phyloP scores from a whole-genome alignment of 2,329 filamentous ascomycete species.

The Ilyonectria sp. region DNA sequence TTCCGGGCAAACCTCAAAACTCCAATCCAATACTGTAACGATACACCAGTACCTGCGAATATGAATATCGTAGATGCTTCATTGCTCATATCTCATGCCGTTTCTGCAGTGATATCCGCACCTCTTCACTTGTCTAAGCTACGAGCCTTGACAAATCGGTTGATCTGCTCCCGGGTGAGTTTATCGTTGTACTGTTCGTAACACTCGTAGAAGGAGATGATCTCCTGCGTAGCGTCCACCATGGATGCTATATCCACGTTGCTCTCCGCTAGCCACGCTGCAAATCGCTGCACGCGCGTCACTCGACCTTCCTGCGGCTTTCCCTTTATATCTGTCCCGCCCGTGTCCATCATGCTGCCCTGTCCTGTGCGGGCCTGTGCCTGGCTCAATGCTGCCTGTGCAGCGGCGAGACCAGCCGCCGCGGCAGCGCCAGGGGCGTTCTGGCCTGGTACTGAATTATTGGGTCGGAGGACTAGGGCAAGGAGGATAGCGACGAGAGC shows the following conservation, averaged over 20 bases:
- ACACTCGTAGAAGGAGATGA: slow-evolving; percentile 89
- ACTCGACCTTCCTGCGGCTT: slow-evolving; percentile 70
- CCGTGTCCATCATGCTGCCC: slow-evolving; percentile 37
- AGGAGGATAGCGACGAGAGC: slow-evolving; percentile 90
- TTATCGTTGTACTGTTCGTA: slow-evolving; percentile 75
- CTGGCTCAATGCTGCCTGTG: slow-evolving; percentile 64
- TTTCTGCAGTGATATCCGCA: slow-evolving; percentile 7
- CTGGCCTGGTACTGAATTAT: slow-evolving; percentile 50
- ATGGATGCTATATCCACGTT: slow-evolving; percentile 87
- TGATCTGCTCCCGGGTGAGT: slow-evolving; percentile 70
- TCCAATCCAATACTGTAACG: slow-evolving; percentile 30
- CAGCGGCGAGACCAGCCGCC: slow-evolving; percentile 64
- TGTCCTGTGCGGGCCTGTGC: slow-evolving; percentile 55
- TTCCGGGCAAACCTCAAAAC: slow-evolving; percentile 32
- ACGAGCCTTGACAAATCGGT: slow-evolving; percentile 71
- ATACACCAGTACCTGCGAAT: slow-evolving; percentile 5
- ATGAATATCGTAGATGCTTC: slow-evolving; percentile 33
- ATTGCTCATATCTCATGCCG: slow-evolving; percentile 44
- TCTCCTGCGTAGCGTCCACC: slow-evolving; percentile 91
- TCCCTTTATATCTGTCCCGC: slow-evolving; percentile 57
- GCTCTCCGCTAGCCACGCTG: slow-evolving; percentile 89
- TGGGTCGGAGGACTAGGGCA: slow-evolving; percentile 84
- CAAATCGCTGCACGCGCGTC: slow-evolving; percentile 75
- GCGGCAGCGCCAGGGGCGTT: slow-evolving; percentile 49
- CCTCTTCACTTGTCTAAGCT: slow-evolving; percentile 65